Evolutionary conservation across 2,329 filamentous ascomycete genomes (phyloP), one percentile per base, ranked within the genome.

Genomic region (Byssothecium circinans): DNA sequence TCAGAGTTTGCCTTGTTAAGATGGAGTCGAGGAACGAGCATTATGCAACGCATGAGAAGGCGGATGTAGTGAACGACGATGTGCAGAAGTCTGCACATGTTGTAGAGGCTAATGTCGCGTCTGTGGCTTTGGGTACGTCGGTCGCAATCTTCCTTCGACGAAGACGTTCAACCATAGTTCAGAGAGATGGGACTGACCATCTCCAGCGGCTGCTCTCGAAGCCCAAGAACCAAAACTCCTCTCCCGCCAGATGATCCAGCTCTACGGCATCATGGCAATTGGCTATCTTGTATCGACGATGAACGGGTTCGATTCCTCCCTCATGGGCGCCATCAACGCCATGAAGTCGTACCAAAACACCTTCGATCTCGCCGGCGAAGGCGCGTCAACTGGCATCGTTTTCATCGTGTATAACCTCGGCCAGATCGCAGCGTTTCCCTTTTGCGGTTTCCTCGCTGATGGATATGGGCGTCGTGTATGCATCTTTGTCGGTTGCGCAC

Each of bases 401-500:
- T 68, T 69, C 58, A 68, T 69, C 49, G 59, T 65, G 43, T 78
- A 78, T 63, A 74, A 78, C 47, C 58, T 77, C 4, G 78, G 78
- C 2, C 75, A 78, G 57, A 79, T 80, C 29, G 73, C 74, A 1
- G 77, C 76, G 1, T 78, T 78, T 41, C 77, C 77, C 5, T 70
- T 72, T 51, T 72, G 69, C 43, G 70, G 70, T 18, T 65, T 71
- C 49, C 58, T 72, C 32, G 69, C 69, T 20, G 70, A 73, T 44
- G 67, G 68, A 23, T 72, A 69, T 33, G 81, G 81, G 41, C 75
- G 81, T 49, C 73, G 79, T 27, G 62, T 75, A 23, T 80, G 80
- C 48, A 83, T 84, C 53, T 81, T 82, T 49, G 69, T 80, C 32
- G 81, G 81, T 5, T 79, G 77, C 45, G 34, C 74, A 2, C 70